Percentiles rank a stretch among this genome's conserved stretches.
phyloP scores from a whole-genome alignment of 352 stramenopile species.

The Ophiocytium majus region DNA sequence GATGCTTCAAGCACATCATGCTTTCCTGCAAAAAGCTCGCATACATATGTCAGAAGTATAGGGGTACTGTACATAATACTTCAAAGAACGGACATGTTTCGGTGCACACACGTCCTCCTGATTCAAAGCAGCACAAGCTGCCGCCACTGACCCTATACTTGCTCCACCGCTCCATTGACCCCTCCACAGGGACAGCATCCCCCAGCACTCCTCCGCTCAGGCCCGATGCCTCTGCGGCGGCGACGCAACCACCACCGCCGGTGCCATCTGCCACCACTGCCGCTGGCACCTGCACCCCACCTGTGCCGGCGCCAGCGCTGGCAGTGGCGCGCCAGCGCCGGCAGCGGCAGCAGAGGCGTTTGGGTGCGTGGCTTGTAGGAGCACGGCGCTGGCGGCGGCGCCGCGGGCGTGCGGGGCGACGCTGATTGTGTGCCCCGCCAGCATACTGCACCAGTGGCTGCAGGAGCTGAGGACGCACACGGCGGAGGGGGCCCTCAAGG shows the following conservation, averaged over 20 bases:
- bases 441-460: slow-evolving; percentile 76
- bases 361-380: not conserved
- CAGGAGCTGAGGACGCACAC: slow-evolving; percentile 70
- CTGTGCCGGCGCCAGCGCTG: not conserved
- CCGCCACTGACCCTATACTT: too few relatives aligned
- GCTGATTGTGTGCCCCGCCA: slow-evolving; percentile 76
- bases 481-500: slow-evolving; percentile 61
- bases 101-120: too few relatives aligned
- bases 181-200: not conserved
- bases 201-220: not conserved
- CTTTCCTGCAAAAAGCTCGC: too few relatives aligned
- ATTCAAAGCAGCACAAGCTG: too few relatives aligned
- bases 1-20: too few relatives aligned
- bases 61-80: too few relatives aligned
- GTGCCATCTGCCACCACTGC: not conserved
- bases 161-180: too few relatives aligned
- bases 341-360: not conserved
- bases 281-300: not conserved
- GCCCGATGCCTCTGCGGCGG: not conserved
- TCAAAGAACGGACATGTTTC: too few relatives aligned
- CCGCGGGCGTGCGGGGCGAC: slow-evolving; percentile 60
- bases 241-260: not conserved
- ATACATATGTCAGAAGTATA: too few relatives aligned
- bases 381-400: not conserved
- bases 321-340: not conserved